These are phyloP conservation scores for Endocalyx cinctus DNA, from an alignment of 2,329 filamentous ascomycete genomes.

Conservation along the genomic window DNA sequence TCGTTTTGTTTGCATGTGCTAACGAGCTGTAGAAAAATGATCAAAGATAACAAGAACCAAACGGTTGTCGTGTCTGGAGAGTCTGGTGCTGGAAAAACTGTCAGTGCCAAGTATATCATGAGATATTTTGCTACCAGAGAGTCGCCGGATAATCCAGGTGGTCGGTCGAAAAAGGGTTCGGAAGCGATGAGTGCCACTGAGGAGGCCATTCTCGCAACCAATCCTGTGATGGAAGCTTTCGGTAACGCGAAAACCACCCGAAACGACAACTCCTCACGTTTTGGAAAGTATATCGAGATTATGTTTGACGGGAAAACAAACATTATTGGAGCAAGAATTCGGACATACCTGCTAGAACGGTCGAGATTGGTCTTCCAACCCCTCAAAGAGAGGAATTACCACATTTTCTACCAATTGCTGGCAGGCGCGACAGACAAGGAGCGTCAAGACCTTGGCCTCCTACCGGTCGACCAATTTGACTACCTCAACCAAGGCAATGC, in stretches of 20 bases:
- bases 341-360: conserved; percentile 91
- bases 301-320: conserved; percentile 95
- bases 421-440: conserved; percentile 85
- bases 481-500: conserved; percentile 95
- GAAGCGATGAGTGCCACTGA: conserved; percentile 95
- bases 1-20: conserved; percentile 1
- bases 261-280: conserved; percentile 98
- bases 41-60: conserved; percentile 92
- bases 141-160: conserved; percentile 79
- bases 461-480: conserved; percentile 85
- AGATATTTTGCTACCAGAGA: conserved; percentile 98
- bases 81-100: conserved; percentile 97
- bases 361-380: conserved; percentile 97
- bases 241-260: conserved; percentile 99
- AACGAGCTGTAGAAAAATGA: conserved; percentile 71
- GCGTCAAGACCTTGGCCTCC: conserved; percentile 71
- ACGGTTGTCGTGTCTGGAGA: conserved; percentile 99
- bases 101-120: conserved; percentile 99
- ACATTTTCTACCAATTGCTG: conserved; percentile 97
- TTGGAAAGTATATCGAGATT: conserved; percentile 99
- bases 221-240: conserved; percentile 99
- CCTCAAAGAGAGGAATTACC: conserved; percentile 95
- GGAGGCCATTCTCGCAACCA: conserved; percentile 96
- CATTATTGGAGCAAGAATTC: conserved; percentile 96
- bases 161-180: conserved; percentile 67